Base-by-base conservation (phyloP, 805 yeast genomes). In the Blastobotrys mokoenaii region DNA sequence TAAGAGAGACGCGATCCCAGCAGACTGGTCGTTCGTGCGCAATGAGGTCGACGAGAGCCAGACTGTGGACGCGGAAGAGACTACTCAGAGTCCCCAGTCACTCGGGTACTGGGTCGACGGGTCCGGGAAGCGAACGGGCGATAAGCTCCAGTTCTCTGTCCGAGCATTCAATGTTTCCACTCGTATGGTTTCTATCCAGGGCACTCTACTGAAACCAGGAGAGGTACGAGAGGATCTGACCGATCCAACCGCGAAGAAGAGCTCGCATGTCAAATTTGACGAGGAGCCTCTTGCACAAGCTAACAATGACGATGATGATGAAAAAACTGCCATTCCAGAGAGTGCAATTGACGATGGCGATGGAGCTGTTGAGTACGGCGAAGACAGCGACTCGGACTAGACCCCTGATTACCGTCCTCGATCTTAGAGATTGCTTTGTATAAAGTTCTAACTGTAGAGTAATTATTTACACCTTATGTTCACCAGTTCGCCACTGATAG, bases 81-180 rank as follows among this genome's bases (percentile, higher is more conserved):
- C 20, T 31, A 16, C 34, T 12, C 12, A 44, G 15, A 45, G 32
- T 14, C 67, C 72, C 46, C 71, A 72, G 47, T 80, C 88, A 0
- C 69, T 84, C 52, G 98, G 98, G 1, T 76, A 84, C 61, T 90
- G 98, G 98, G 71, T 71, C 10, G 96, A 90, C 61, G 83, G 71
- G 37, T 69, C 77, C 46, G 95, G 82, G 11, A 69, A 74, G 38
- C 79, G 81, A 45, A 70, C 93, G 15, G 96, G 84, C 53, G 97
- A 96, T 3, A 87, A 86, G 63, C 64, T 90, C 42, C 72, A 71
- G 54, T 88, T 93, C 63, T 77, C 80, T 2, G 77, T 90, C 37
- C 84, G 81, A 59, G 71, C 79, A 22, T 71, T 90, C 44, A 82
- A 64, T 33, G 58, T 57, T 11, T 76, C 89, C 4, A 95, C 96